These are phyloP conservation scores for Talaromyces rugulosus DNA, from an alignment of 2,329 filamentous ascomycete species.

Conservation along the genomic window DNA sequence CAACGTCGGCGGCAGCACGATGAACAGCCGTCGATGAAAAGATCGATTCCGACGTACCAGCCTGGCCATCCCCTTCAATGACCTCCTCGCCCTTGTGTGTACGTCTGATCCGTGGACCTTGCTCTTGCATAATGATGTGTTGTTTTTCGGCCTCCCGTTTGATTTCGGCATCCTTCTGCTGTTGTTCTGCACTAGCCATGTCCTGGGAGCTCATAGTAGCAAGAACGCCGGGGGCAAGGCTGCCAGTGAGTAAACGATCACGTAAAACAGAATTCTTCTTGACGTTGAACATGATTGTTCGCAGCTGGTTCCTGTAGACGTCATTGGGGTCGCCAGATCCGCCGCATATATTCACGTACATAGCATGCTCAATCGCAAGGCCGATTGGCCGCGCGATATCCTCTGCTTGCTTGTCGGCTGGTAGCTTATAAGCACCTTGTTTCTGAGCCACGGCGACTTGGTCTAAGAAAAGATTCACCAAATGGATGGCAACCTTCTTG, in stretches of 20 bases:
- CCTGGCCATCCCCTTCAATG: constrained; percentile 66
- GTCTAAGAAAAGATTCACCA: constrained; percentile 66
- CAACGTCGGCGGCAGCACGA: constrained; percentile 34
- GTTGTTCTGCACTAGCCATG: constrained; percentile 86
- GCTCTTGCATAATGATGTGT: constrained; percentile 73
- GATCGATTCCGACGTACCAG: constrained; percentile 43
- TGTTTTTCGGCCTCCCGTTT: constrained; percentile 55
- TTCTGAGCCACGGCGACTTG: constrained; percentile 66
- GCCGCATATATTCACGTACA: constrained; percentile 51
- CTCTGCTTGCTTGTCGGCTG: constrained; percentile 60
- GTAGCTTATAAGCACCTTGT: constrained; percentile 58
- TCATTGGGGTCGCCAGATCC: constrained; percentile 50
- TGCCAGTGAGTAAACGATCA: constrained; percentile 67
- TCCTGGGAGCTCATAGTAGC: constrained; percentile 87
- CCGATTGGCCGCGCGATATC: constrained; percentile 66
- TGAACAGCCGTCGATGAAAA: constrained; percentile 45
- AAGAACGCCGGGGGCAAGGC: constrained; percentile 68
- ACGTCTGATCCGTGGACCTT: constrained; percentile 73
- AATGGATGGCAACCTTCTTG: constrained; percentile 63
- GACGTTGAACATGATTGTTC: constrained; percentile 77
- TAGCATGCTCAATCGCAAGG: constrained; percentile 71
- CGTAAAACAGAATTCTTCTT: constrained; percentile 81
- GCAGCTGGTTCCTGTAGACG: constrained; percentile 61
- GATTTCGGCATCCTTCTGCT: constrained; percentile 57
- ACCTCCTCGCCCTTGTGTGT: constrained; percentile 96